Base-by-base conservation (phyloP, 768 basidiomycete species). In the Clitopilus hobsonii region DNA sequence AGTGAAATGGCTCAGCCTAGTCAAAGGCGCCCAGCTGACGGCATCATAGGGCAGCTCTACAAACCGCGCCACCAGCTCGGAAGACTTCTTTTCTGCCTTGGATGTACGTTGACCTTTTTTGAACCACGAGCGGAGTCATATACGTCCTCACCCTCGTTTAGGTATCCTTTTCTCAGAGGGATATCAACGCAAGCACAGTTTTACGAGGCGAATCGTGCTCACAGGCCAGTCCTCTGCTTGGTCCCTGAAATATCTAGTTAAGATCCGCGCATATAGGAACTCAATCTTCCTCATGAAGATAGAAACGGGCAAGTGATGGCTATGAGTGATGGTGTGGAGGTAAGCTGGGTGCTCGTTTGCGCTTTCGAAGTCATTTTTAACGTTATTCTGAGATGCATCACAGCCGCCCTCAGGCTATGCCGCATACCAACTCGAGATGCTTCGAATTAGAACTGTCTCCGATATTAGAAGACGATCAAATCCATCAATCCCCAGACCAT, bases 371-470 rank as follows among this genome's bases (percentile, higher is more conserved):
- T n/a, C n/a, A n/a, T n/a, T n/a, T n/a, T n/a, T n/a, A n/a, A n/a
- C n/a, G n/a, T n/a, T n/a, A n/a, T n/a, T n/a, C n/a, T n/a, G n/a
- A 57, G 52, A 53, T 28, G 10, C 49, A 57, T 18, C 41, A 24
- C 41, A 45, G n/a, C 18, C 56, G 20, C 56, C 10, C n/a, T 5
- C 16, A 20, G 18, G 5, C 14, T 23, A 23, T 10, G 58, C 10
- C 24, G 16, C 18, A 28, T n/a, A 27, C 26, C 49, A 51, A 53
- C 13, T 57, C 56, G 18, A 51, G 56, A n/a, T 53, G 50, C 24
- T 70, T 73, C 52, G 71, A 69, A 55, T 57, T 65, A 14, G 70
- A 68, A 49, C 52, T 74, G 28, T 74, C 73, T 7, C 71, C 73
- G 22, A 72, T 73, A 54, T 59, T 73, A 14, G 73, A 74, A 59